Evolutionary conservation across 345 rosid genomes (phyloP), one percentile per base, ranked within the genome.

Genomic region (Citrus inodora): DNA sequence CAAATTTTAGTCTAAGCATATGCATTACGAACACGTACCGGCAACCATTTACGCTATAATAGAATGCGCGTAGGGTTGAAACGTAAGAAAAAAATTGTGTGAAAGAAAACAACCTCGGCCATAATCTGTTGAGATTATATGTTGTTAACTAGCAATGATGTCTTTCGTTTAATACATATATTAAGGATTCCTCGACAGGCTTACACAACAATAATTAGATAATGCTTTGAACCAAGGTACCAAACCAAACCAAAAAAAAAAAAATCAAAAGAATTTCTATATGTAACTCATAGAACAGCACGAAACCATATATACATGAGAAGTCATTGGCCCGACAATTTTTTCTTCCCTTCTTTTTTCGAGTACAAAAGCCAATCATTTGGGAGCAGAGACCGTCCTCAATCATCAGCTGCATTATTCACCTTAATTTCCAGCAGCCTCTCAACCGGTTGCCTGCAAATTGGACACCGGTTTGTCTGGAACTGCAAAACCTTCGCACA

Each of bases 391-490:
- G 76, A 72, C 56, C 14, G 37, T 61, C 33, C 71, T 68, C 85
- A 65, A 27, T 68, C 78, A 13, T 83, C 84, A 25, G 78, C 22
- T 64, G 66, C 85, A 10, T 85, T 80, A 64, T 81, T 84, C 75
- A 87, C 92, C 80, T 87, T 89, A 25, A 89, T 89, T 80, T 85
- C 87, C 70, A 89, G 80, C 70, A 87, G 86, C 22, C 87, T 76
- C 80, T 87, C 89, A 21, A 87, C 82, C 0, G 85, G 88, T 82
- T 85, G 92, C 79, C 90, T 70, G 83, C 92, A 89, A 37, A 89
- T 89, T 7, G 92, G 92, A 80, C 92, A 89, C 64, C 84, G 82
- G 25, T 81, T 82, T 11, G 88, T 79, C 80, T 84, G 90, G 33
- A 84, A 81, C 62, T 83, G 81, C 86, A 89, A 76, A 55, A 87